Percentiles rank a stretch among this genome's conserved stretches.
These are phyloP conservation scores for Leccinum variicolor DNA, from an alignment of 768 basidiomycete species.

Conservation along the genomic window DNA sequence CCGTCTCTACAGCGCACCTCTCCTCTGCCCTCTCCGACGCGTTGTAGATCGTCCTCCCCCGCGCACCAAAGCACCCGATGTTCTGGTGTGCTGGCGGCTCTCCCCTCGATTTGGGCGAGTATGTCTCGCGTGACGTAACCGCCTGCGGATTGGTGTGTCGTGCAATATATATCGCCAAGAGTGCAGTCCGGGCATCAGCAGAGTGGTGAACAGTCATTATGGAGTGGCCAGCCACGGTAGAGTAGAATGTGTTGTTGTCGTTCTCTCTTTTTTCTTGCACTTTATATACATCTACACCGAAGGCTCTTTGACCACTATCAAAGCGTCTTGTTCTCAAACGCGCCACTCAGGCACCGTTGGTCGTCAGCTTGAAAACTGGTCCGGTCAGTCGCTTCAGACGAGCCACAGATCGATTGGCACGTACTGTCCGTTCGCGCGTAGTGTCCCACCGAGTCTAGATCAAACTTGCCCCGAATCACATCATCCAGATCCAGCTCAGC, in stretches of 20 bases:
- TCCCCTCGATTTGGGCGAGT: not conserved
- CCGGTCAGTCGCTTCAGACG: slow-evolving; percentile 5
- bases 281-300: slow-evolving; percentile 28
- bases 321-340: not conserved
- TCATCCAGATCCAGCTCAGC: slow-evolving; percentile 61
- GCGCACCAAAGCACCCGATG: slow-evolving; percentile 5
- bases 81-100: not conserved
- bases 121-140: not conserved
- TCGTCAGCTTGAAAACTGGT: slow-evolving; percentile 28
- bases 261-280: not conserved
- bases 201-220: slow-evolving; percentile 24
- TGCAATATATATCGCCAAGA: slow-evolving; percentile 28
- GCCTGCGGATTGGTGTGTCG: slow-evolving; percentile 20
- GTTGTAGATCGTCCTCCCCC: slow-evolving; percentile 32
- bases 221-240: not conserved
- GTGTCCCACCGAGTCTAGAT: slow-evolving; percentile 59
- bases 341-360: not conserved
- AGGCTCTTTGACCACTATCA: slow-evolving; percentile 8
- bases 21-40: not conserved
- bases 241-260: not conserved
- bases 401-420: slow-evolving; percentile 17
- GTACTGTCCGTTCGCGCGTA: slow-evolving; percentile 57
- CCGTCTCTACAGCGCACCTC: not conserved
- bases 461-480: slow-evolving; percentile 54
- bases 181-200: slow-evolving; percentile 34